These are phyloP conservation scores for Kokia cookei DNA, from an alignment of 441 rosid genomes.

Conservation along the genomic window DNA sequence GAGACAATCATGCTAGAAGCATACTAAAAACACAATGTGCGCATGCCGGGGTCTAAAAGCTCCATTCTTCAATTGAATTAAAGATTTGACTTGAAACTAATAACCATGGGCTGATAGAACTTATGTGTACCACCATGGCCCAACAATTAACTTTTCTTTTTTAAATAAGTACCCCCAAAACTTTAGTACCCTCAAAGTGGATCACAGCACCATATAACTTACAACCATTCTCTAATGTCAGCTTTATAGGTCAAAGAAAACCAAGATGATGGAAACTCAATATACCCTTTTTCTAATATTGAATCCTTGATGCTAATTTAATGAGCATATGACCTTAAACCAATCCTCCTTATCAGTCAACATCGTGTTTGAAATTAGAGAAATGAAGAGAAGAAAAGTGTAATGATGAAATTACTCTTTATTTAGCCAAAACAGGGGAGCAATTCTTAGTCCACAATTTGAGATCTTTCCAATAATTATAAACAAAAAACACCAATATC, in stretches of 20 bases:
- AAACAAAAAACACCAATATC: background rate
- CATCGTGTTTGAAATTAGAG: background rate
- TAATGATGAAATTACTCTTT: background rate
- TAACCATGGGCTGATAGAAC: background rate
- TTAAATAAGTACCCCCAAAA: background rate
- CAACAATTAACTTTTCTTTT: background rate
- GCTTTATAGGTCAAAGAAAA: background rate
- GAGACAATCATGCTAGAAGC: background rate
- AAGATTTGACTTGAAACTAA: background rate
- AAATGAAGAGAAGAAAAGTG: background rate
- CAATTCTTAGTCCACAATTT: background rate
- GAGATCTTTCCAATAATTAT: background rate
- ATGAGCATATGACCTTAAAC: background rate
- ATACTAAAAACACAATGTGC: background rate
- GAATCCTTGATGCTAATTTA: background rate
- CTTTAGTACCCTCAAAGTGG: background rate
- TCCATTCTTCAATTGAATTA: background rate
- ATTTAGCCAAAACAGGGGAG: background rate
- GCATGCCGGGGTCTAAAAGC: background rate
- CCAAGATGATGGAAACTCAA: background rate
- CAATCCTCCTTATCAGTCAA: background rate
- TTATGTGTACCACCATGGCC: background rate
- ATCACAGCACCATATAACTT: background rate
- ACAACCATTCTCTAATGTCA: background rate
- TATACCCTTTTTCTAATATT: background rate